A percentile compares a stretch with the other conserved stretches of the same genome.
Conservation (phyloP, 768 basidiomycete genomes). For the Strobilomyces confusus region DNA sequence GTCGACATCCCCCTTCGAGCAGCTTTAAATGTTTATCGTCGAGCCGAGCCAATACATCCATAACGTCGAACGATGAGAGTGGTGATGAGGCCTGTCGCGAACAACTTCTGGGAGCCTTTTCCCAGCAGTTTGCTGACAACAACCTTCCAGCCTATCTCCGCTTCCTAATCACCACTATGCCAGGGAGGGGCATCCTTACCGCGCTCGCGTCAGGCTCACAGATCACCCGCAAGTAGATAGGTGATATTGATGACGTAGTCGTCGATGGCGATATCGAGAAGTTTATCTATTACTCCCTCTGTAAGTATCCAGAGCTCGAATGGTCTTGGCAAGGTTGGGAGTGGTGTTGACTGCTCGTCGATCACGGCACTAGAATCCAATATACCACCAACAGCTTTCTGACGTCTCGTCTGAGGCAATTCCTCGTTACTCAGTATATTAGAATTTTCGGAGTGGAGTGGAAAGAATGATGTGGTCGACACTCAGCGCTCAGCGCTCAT, state of each 20-base stretch:
- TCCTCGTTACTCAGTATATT: too few species aligned
- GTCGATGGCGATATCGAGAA: not conserved
- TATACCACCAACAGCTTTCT: too few species aligned
- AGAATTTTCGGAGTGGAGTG: too few species aligned
- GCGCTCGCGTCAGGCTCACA: too few species aligned
- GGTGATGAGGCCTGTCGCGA: conserved; percentile 4
- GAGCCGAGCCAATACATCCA: conserved; percentile 13
- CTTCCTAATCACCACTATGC: conserved; percentile 16
- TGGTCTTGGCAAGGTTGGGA: not conserved
- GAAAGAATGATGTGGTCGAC: too few species aligned
- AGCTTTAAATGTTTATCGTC: conserved; percentile 22
- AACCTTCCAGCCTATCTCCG: conserved; percentile 9
- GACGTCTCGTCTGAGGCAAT: too few species aligned
- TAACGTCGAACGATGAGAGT: conserved; percentile 19
- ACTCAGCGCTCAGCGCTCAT: too few species aligned
- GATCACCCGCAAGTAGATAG: too few species aligned
- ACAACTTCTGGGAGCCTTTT: conserved; percentile 12
- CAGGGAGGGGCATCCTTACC: too few species aligned
- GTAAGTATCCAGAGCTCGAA: not conserved
- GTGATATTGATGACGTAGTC: too few species aligned
- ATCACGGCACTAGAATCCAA: too few species aligned
- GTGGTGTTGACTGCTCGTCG: not conserved
- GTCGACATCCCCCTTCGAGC: not conserved
- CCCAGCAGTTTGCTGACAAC: not conserved
- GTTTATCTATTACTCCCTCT: not conserved